Base-by-base conservation (phyloP, 805 yeast genomes). In the Zygosaccharomyces kombuchaensis region DNA sequence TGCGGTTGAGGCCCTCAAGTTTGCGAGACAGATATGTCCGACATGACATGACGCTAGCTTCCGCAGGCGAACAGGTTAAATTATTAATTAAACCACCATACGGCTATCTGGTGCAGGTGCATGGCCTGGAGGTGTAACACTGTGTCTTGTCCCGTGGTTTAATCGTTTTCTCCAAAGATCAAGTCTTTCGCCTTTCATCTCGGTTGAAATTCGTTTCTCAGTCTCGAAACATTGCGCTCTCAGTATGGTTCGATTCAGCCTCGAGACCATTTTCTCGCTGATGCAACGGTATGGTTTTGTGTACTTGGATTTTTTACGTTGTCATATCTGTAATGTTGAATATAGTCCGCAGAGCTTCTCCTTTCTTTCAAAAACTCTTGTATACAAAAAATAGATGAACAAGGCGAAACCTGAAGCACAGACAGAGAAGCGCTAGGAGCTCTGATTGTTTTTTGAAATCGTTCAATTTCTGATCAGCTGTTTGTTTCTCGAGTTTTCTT, bases 331-430 rank as follows among this genome's bases (percentile, higher is more conserved):
- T 17, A n/a, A 9, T 38, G 31, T 38, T 22, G 10, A 38, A 14
- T 8, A 27, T 16, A 27, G 27, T 34, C 41, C 41, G 41, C 34
- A 38, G 34, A 38, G 41, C 41, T 27, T 38, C 38, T 35, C 41
- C 40, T 38, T 27, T 27, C 23, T 38, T 38, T 38, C 34, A 22
- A 38, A 38, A 38, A 38, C 34, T 27, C 34, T 25, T 14, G 31
- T 17, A 14, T 17, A 38, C 31, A 27, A 38, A 29, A 38, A 38
- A 36, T 25, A 38, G 25, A 38, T 12, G 41, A 27, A 29, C 14
- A 29, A 29, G 14, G 32, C 32, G n/a, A 29, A 29, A 27, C 25
- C n/a, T 3, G 22, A 27, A 12, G 29, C 27, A 25, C 26, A 37
- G 25, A 16, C 16, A 37, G 26, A 37, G 26, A 22, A 22, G 23